These are phyloP conservation scores for Podospora tetraspora DNA, from an alignment of 495 filamentous ascomycete genomes.

Conservation along the genomic window DNA sequence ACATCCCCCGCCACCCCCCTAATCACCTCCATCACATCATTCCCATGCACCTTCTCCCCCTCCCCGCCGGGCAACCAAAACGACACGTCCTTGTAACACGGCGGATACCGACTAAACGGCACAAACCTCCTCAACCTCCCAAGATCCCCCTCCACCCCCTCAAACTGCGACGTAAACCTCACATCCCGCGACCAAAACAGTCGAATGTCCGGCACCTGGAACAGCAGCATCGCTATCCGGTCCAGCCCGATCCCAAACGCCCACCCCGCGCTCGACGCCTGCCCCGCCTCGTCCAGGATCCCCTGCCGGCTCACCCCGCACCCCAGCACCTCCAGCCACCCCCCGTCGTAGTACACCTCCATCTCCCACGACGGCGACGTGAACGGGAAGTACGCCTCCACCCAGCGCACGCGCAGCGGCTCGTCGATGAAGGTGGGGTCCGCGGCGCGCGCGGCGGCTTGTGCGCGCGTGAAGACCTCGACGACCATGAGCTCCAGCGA, in stretches of 20 bases:
- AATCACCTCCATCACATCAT: slow-evolving; percentile 95
- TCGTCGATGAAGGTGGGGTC: slow-evolving; percentile 48
- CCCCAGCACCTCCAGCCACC: slow-evolving; percentile 92
- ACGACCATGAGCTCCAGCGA: slow-evolving; percentile 83
- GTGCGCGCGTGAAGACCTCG: slow-evolving; percentile 77
- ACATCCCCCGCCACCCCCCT: slow-evolving; percentile 71
- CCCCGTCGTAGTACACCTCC: slow-evolving; percentile 89
- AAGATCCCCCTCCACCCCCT: slow-evolving; percentile 45
- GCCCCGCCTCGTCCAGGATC: slow-evolving; percentile 68
- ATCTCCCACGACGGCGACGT: slow-evolving; percentile 93
- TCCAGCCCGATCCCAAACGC: slow-evolving; percentile 93
- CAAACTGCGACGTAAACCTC: slow-evolving; percentile 80
- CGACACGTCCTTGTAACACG: slow-evolving; percentile 82
- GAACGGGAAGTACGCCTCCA: slow-evolving; percentile 96
- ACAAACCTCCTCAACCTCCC: slow-evolving; percentile 59
- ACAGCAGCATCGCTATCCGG: slow-evolving; percentile 92
- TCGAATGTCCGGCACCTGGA: slow-evolving; percentile 93
- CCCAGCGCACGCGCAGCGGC: slow-evolving; percentile 82
- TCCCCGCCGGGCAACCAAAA: slow-evolving; percentile 68
- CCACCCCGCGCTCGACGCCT: slow-evolving; percentile 78
- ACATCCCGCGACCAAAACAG: slow-evolving; percentile 88
- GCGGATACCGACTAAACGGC: slow-evolving; percentile 84
- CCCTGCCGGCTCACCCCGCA: slow-evolving; percentile 87
- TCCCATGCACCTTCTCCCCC: slow-evolving; percentile 67
- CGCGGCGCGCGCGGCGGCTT: slow-evolving; percentile 53